Conservation (phyloP, 2,329 filamentous ascomycete species). For the Aureobasidium sp. region DNA sequence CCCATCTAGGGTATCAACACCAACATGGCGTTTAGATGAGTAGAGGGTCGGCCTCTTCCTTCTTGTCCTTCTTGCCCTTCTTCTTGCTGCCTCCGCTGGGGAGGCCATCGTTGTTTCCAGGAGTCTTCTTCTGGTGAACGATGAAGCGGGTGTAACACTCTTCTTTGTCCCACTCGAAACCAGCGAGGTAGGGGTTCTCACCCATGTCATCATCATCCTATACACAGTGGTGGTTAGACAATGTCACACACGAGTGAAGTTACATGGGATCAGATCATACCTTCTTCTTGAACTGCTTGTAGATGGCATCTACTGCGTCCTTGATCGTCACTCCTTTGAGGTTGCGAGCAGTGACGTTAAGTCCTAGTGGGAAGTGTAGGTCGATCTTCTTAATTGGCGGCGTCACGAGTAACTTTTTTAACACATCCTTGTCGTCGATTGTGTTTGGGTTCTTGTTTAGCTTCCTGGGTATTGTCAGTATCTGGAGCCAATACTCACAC, state of each 20-base stretch:
- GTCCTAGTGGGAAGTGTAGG: conserved; percentile 79
- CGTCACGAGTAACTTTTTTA: conserved; percentile 71
- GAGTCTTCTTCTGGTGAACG: conserved; percentile 73
- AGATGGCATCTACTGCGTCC: conserved; percentile 88
- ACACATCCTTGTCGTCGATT: conserved; percentile 73
- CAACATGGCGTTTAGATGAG: background rate
- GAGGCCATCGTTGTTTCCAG: conserved; percentile 37
- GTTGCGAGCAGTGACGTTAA: conserved; percentile 83
- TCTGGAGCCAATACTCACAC: background rate
- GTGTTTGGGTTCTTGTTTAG: conserved; percentile 76
- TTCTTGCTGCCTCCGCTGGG: conserved; percentile 53
- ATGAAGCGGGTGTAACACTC: conserved; percentile 82
- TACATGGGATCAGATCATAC: conserved; percentile 42
- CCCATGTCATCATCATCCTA: conserved; percentile 81
- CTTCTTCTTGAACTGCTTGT: conserved; percentile 96
- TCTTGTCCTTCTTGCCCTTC: conserved; percentile 38
- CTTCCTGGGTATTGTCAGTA: conserved; percentile 54
- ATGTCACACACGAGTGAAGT: background rate
- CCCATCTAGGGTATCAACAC: background rate
- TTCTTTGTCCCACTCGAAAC: conserved; percentile 94
- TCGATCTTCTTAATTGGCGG: conserved; percentile 92
- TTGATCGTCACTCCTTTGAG: conserved; percentile 94
- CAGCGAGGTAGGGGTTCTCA: conserved; percentile 75
- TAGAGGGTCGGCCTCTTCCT: conserved; percentile 17
- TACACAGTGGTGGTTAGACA: conserved; percentile 14